These are phyloP conservation scores for Leccinum sublutescens DNA, from an alignment of 768 basidiomycete genomes.

Conservation along the genomic window DNA sequence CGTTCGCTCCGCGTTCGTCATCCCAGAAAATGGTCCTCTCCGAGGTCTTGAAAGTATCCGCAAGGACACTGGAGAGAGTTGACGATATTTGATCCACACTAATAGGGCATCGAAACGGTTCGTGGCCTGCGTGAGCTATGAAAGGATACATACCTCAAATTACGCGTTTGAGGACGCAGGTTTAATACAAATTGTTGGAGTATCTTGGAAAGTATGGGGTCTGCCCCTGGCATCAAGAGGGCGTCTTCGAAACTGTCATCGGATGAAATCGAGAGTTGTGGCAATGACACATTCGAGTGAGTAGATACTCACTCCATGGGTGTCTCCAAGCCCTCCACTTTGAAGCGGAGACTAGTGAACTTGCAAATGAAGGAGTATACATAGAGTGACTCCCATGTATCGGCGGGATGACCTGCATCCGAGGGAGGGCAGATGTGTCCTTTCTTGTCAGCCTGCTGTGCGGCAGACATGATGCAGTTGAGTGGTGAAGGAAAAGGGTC, in stretches of 20 bases:
- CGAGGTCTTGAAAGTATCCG: constrained; percentile 68
- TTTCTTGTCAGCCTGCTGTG: constrained; percentile 42
- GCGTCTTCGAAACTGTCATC: constrained; percentile 72
- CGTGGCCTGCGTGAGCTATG: constrained; percentile 24
- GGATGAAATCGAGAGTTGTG: constrained; percentile 32
- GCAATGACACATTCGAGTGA: constrained; percentile 25
- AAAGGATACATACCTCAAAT: constrained; percentile 65
- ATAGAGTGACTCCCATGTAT: constrained; percentile 86
- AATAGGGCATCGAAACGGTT: constrained; percentile 33
- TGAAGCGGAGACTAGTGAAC: constrained; percentile 72
- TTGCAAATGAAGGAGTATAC: constrained; percentile 83
- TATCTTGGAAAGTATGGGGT: constrained; percentile 69
- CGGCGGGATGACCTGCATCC: constrained; percentile 67
- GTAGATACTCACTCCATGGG: constrained; percentile 73
- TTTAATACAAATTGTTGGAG: constrained; percentile 77
- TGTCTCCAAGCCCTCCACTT: constrained; percentile 75
- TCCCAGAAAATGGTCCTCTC: constrained; percentile 83
- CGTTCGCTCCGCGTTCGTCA: constrained; percentile 60
- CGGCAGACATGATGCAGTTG: constrained; percentile 38
- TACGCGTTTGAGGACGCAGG: constrained; percentile 85
- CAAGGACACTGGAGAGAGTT: constrained; percentile 65
- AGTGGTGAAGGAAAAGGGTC: constrained; percentile 36
- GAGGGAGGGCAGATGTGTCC: constrained; percentile 55
- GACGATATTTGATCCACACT: constrained; percentile 82
- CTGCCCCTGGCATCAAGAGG: constrained; percentile 66